Evolutionary conservation across 164 flowering plant genomes (phyloP), one percentile per base, ranked within the genome.

Genomic region (Chloranthus sessilifolius): DNA sequence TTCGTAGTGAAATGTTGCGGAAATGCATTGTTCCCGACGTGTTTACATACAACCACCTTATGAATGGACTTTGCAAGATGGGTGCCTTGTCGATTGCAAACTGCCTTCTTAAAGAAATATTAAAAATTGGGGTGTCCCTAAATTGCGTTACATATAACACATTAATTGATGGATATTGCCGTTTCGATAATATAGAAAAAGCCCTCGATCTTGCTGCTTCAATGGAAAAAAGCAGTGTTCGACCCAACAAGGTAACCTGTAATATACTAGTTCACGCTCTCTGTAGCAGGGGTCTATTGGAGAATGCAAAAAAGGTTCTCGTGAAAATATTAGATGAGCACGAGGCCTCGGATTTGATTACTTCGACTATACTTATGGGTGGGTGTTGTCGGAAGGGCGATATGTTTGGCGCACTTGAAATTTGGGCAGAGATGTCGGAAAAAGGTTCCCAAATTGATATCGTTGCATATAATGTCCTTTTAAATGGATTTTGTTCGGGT

Each of bases 331-430:
- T 81, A 53, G 67, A 43, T 50, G 79, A 75, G 34, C 53, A 65
- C 33, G 42, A 31, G 23, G 57, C 52, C 55, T 50, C 73, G 7
- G 62, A 78, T 61, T 33, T 79, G 43, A 61, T 83, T 31, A 73
- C 79, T 15, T 73, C 78, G 34, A 86, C 95, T n/a, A 82, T 75
- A 66, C 69, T 87, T 35, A 78, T 87, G 70, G 80, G 76, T 69
- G 66, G 72, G 41, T 72, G 37, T 58, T 73, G 74, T 56, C 83
- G 62, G 69, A 68, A 56, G 42, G 83, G 83, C 25, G 70, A 78
- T 39, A 57, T 61, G 34, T 35, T 24, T 42, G 59, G 66, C 45
- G 88, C 85, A 51, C 61, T 78, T 29, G 35, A 50, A 37, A 31
- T 63, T 45, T 83, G 86, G 92, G 39, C 70, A 28, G 64, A 70